phyloP scores from a whole-genome alignment of 352 stramenopile genomes.

The Peronospora tabacina region DNA sequence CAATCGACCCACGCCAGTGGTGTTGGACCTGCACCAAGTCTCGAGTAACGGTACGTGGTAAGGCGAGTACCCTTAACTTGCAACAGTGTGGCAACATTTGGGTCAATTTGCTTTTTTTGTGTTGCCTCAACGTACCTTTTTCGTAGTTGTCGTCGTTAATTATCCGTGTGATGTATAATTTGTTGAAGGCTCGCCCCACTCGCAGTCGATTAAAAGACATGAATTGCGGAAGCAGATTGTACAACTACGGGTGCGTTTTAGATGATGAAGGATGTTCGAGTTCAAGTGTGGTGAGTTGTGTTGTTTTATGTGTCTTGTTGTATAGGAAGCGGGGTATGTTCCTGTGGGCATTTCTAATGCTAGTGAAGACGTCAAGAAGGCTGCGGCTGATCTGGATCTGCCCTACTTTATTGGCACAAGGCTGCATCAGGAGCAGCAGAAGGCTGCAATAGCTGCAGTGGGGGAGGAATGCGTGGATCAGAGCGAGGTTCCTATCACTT shows the following conservation, averaged over 20 bases:
- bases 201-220: constrained; percentile 69
- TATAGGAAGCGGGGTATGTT: constrained; percentile 46
- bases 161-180: not conserved
- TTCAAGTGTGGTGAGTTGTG: not conserved
- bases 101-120: no score
- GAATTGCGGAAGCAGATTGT: constrained; percentile 62
- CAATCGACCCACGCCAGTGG: constrained; percentile 44
- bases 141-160: no score
- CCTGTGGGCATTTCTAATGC: constrained; percentile 78
- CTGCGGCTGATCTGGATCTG: constrained; percentile 49
- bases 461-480: constrained; percentile 1
- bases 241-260: constrained; percentile 36
- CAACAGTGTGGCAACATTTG: not conserved
- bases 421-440: constrained; percentile 25
- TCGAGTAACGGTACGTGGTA: constrained; percentile 78
- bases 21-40: constrained; percentile 64
- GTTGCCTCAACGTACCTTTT: no score
- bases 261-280: not conserved
- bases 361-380: constrained; percentile 77
- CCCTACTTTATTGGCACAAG: constrained; percentile 75
- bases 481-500: constrained; percentile 2
- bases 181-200: constrained; percentile 54
- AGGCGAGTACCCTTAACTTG: constrained; percentile 1
- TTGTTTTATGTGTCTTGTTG: not conserved
- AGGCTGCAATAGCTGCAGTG: constrained; percentile 4